Conservation (phyloP, 176 grass and related monocot genomes). For the Urochloa ruziziensis region DNA sequence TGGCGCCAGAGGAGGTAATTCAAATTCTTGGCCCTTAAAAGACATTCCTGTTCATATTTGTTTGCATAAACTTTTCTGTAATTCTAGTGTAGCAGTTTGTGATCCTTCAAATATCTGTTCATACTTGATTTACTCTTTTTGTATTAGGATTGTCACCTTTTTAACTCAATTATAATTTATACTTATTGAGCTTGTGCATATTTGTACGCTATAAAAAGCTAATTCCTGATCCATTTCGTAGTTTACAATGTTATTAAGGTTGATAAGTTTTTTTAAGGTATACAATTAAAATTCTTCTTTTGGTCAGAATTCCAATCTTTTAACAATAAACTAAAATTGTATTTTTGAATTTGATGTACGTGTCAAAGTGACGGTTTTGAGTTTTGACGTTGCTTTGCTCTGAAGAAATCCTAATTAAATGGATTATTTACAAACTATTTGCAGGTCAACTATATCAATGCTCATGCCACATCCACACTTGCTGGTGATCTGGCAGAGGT, state of each 20-base stretch:
- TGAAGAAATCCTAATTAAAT: constrained; percentile 8
- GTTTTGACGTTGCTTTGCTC: not conserved
- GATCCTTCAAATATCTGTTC: not conserved
- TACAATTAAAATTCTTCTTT: not conserved
- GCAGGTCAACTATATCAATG: constrained; percentile 98
- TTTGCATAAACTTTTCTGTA: not conserved
- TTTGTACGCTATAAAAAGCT: not conserved
- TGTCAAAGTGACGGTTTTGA: not conserved
- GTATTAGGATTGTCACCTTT: not conserved
- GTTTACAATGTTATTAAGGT: not conserved
- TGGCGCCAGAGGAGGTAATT: constrained; percentile 90
- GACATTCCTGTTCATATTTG: not conserved
- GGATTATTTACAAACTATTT: constrained; percentile 29
- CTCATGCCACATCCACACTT: constrained; percentile 95
- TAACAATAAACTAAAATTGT: not conserved
- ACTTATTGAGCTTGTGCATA: not conserved
- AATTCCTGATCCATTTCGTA: not conserved
- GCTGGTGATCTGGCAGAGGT: constrained; percentile 94
- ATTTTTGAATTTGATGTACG: not conserved
- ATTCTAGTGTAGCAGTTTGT: not conserved
- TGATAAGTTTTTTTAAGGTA: not conserved
- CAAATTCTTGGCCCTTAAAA: not conserved
- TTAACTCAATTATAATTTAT: not conserved
- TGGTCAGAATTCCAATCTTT: not conserved
- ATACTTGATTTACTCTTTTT: not conserved